phyloP scores from a whole-genome alignment of 176 grass and related monocot species.

The Guadua angustifolia region DNA sequence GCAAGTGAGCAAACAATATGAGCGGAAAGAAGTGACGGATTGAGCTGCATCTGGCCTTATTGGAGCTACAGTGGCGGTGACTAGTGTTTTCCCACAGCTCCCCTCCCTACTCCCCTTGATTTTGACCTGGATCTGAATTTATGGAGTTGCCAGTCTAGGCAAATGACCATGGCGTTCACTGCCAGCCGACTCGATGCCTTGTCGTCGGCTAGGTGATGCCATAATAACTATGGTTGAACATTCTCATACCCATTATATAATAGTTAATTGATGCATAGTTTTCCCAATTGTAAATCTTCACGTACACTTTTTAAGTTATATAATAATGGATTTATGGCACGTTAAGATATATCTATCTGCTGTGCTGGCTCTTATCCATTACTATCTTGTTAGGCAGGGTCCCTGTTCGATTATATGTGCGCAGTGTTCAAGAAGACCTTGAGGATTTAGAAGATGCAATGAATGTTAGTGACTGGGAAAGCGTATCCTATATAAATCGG shows the following conservation, averaged over 20 bases:
- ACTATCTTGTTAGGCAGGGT: constrained; percentile 83
- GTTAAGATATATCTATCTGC: not conserved
- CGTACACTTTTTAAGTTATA: constrained; percentile 16
- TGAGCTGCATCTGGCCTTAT: too few relatives aligned
- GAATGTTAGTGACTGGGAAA: constrained; percentile 72
- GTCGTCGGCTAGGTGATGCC: too few relatives aligned
- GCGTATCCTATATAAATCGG: constrained; percentile 84
- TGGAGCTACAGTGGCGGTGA: too few relatives aligned
- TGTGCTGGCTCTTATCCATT: constrained; percentile 41
- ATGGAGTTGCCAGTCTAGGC: too few relatives aligned
- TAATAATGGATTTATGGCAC: not conserved
- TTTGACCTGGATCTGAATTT: too few relatives aligned
- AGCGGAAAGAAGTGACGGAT: too few relatives aligned
- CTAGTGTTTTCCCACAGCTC: too few relatives aligned
- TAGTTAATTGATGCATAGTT: constrained; percentile 16
- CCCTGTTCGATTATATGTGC: constrained; percentile 87
- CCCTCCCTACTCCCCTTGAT: too few relatives aligned
- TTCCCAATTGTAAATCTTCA: not conserved
- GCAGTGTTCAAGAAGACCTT: constrained; percentile 62
- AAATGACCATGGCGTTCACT: too few relatives aligned
- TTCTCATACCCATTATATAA: not conserved
- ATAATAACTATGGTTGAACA: not conserved
- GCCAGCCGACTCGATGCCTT: too few relatives aligned
- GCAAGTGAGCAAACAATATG: not conserved
- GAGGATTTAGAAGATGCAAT: constrained; percentile 79